Percentiles rank a stretch among this genome's conserved stretches.
phyloP scores from a whole-genome alignment of 805 yeast genomes.

The Sungouiozyma intestinalis region DNA sequence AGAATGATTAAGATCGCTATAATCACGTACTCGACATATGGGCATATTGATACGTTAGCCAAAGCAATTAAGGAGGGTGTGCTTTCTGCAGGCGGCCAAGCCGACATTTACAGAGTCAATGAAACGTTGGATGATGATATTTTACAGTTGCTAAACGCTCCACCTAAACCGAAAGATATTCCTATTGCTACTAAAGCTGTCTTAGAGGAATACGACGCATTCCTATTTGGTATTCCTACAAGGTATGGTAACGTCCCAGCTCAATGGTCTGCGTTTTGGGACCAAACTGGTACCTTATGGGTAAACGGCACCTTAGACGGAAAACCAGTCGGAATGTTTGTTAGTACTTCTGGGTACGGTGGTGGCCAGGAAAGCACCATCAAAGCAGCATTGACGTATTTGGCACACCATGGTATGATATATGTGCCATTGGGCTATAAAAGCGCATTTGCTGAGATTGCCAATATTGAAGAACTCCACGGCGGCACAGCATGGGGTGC shows the following conservation, averaged over 20 bases:
- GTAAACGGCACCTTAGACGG: slow-evolving; percentile 58
- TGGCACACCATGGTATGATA: slow-evolving; percentile 69
- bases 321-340: slow-evolving; percentile 64
- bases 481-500: slow-evolving; percentile 89
- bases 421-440: slow-evolving; percentile 71
- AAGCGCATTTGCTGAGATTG: slow-evolving; percentile 41
- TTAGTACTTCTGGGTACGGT: slow-evolving; percentile 61
- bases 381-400: slow-evolving; percentile 44
- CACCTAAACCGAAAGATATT: slow-evolving; percentile 45
- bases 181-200: slow-evolving; percentile 52
- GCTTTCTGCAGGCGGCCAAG: slow-evolving; percentile 54
- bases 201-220: slow-evolving; percentile 56
- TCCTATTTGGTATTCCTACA: slow-evolving; percentile 71
- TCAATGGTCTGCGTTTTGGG: slow-evolving; percentile 71
- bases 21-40: slow-evolving; percentile 65
- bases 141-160: slow-evolving; percentile 46
- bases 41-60: slow-evolving; percentile 64
- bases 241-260: slow-evolving; percentile 69
- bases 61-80: slow-evolving; percentile 58
- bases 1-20: slow-evolving; percentile 34
- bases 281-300: slow-evolving; percentile 69
- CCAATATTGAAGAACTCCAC: slow-evolving; percentile 55
- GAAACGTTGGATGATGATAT: slow-evolving; percentile 62
- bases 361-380: slow-evolving; percentile 76
- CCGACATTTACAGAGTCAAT: slow-evolving; percentile 62